Evolutionary conservation across 768 basidiomycete genomes (phyloP).

Genomic region (Hericium alpestre): DNA sequence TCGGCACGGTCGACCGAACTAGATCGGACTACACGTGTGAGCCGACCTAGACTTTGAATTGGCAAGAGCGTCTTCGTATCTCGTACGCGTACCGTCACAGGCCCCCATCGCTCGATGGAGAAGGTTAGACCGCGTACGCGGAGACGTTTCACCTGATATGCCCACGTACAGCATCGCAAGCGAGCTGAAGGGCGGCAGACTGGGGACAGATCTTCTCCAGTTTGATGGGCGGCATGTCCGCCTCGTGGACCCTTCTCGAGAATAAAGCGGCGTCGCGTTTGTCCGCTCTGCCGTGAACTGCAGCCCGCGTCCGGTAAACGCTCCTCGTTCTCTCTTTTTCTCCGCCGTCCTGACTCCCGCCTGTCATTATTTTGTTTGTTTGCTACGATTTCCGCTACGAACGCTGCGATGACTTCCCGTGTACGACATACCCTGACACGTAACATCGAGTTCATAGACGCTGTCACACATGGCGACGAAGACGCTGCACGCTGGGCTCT

Average conservation of each 20-base stretch:
- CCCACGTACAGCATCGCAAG: neutral
- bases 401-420: slow-evolving; percentile 2
- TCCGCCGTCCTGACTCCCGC: slow-evolving; percentile 1
- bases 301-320: slow-evolving; percentile 1
- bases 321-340: neutral
- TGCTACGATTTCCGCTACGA: neutral
- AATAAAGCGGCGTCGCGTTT: slow-evolving; percentile 3
- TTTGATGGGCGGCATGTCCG: neutral
- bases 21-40: no score
- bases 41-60: no score
- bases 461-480: slow-evolving; percentile 47
- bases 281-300: slow-evolving; percentile 7
- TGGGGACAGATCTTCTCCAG: neutral
- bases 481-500: slow-evolving; percentile 44
- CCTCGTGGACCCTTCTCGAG: slow-evolving; percentile 3
- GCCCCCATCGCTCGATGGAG: no score
- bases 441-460: slow-evolving; percentile 19
- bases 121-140: no score
- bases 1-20: no score
- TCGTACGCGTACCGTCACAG: no score
- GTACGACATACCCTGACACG: neutral
- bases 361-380: neutral
- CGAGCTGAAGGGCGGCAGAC: no score
- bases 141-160: no score
- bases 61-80: no score